Base-by-base conservation (phyloP, 2,329 filamentous ascomycete genomes). In the Aphanocladium album region DNA sequence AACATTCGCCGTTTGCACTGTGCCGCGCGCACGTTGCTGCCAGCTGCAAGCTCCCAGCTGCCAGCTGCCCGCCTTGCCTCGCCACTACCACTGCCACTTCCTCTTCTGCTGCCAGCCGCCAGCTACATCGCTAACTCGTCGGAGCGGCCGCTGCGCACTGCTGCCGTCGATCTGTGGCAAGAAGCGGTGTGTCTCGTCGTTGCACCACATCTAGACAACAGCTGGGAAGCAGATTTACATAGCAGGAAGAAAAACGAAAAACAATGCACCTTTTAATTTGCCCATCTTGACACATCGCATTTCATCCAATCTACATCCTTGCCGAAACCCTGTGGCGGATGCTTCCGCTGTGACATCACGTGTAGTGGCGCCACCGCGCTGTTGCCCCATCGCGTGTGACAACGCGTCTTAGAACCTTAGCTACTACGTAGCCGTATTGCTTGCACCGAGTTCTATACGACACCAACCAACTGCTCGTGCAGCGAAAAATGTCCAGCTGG, bases 401-500 rank as follows among this genome's bases (percentile, higher is more conserved):
- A 17, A 54, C 60, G 60, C 60, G 54, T 49, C 27, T 41, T n/a
- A 37, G 23, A 41, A 21, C 41, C 35, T 52, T 25, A 30, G 30
- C 43, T n/a, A n/a, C n/a, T n/a, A n/a, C n/a, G n/a, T n/a, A 35
- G 12, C 33, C 33, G 12, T 35, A 6, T 6, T 23, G 14, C 7
- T 16, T 3, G 1, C 27, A 1, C 27, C 23, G 9, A 11, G 23
- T 49, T 19, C 43, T 53, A 27, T 57, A 62, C 47, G 33, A 41
- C 23, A 23, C 21, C 27, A 23, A 9, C 60, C 46, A 12, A 21
- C 57, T 46, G 35, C 41, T 25, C 39, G 19, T 17, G 51, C 19
- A 56, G 25, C 33, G 16, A 25, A 60, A 62, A 45, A 79, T 79
- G 76, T 68, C 74, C 41, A 73, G 68, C 62, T 78, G 76, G 74